Base-by-base conservation (phyloP, 805 yeast genomes). In the Candida corydali region DNA sequence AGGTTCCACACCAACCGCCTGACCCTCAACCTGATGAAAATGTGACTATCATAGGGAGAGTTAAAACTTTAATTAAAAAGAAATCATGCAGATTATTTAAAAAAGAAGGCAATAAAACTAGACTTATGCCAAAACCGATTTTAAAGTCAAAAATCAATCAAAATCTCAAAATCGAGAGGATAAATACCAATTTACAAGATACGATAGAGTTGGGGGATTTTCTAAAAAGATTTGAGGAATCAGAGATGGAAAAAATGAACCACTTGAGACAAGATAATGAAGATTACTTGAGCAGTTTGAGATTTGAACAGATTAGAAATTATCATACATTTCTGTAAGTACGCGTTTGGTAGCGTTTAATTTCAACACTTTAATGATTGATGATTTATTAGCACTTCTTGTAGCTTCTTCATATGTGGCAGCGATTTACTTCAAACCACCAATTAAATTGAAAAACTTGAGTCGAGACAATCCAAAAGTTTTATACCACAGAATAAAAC, bases 341-440 rank as follows among this genome's bases (percentile, higher is more conserved):
- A 15, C 11, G 19, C 11, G 12, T 7, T 29, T 19, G 32, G 32
- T 29, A 18, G 32, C 32, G 11, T 4, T 27, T 29, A 18, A n/a
- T 20, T 22, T 30, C 19, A 3, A 10, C 12, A 24, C n/a, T 28
- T 17, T 12, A 33, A 33, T 33, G 36, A 12, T 26, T 12, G 22
- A 18, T 16, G 7, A 12, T 3, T 4, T 33, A 5, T 18, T 17
- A 26, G n/a, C 36, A 4, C 9, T 35, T 8, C 7, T 35, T 11
- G 51, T 75, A 3, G 70, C 82, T 1, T 37, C 59, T 9, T 57
- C 69, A 3, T 78, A 76, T 49, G 82, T 78, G 11, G 46, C 55
- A 3, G 62, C 58, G 19, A 57, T 77, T 11, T 69, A 69, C 44
- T 35, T 57, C 14, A 25, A 34, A 9, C 52, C 42, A 30, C 68